These are phyloP conservation scores for Lippia alba DNA, from an alignment of 305 asterid genomes.

Conservation along the genomic window DNA sequence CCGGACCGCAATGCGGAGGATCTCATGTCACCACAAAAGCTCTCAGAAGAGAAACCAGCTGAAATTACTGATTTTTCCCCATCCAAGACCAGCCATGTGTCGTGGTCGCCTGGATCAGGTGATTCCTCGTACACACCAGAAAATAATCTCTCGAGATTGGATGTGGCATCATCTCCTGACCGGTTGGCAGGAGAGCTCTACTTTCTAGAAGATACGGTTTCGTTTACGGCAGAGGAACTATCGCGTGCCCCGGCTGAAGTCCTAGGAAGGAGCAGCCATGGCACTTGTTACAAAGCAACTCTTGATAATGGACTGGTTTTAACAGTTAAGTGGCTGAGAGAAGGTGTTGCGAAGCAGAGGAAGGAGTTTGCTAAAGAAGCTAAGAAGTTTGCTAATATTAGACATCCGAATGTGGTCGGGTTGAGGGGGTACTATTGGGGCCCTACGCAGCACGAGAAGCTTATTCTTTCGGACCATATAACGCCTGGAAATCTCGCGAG, in stretches of 20 bases:
- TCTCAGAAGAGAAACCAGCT: constrained; percentile 65
- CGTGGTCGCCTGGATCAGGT: constrained; percentile 96
- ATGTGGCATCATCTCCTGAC: constrained; percentile 78
- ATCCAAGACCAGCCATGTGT: constrained; percentile 78
- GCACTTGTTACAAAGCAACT: constrained; percentile 89
- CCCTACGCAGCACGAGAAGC: constrained; percentile 96
- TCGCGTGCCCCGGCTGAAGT: constrained; percentile 99
- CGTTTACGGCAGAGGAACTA: constrained; percentile 86
- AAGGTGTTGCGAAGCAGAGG: constrained; percentile 97
- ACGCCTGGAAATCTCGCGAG: constrained; percentile 95
- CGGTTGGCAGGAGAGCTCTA: constrained; percentile 87
- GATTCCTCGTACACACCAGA: constrained; percentile 70
- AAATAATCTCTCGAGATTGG: constrained; percentile 71
- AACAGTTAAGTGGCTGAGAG: constrained; percentile 98
- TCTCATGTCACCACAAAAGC: constrained; percentile 50
- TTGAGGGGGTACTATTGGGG: constrained; percentile 99
- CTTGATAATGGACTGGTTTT: constrained; percentile 83
- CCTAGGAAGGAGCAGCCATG: constrained; percentile 98
- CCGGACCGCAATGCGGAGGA: constrained; percentile 62
- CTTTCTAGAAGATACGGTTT: constrained; percentile 91
- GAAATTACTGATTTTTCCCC: constrained; percentile 75
- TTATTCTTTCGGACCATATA: constrained; percentile 91
- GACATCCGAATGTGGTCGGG: constrained; percentile 97
- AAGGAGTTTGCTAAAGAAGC: constrained; percentile 98
- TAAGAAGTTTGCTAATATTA: constrained; percentile 86